Evolutionary conservation across 768 basidiomycete species (phyloP).

Genomic region (Panellus pusillus): DNA sequence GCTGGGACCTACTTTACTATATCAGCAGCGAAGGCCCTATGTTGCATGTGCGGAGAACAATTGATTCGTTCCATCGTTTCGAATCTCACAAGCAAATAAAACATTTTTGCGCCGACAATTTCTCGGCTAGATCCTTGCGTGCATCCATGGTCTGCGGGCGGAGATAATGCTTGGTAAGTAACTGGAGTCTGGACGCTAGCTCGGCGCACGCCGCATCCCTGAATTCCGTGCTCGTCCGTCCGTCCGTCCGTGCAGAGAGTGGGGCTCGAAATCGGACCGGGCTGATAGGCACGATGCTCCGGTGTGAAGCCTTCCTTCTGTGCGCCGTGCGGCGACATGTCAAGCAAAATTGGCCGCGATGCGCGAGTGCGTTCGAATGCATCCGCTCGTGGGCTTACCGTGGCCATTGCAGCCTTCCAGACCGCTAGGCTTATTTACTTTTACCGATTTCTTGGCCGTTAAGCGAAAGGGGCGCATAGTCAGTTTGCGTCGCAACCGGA

Average conservation of each 20-base stretch:
- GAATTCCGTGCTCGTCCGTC: too few relatives aligned
- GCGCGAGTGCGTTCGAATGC: not conserved
- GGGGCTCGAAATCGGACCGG: not conserved
- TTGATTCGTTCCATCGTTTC: conserved; percentile 11
- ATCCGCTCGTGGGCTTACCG: conserved; percentile 15
- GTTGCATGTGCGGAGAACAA: conserved; percentile 10
- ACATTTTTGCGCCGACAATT: too few relatives aligned
- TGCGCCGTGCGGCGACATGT: conserved; percentile 6
- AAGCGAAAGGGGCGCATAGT: conserved; percentile 9
- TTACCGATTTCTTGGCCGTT: conserved; percentile 4
- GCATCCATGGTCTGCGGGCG: too few relatives aligned
- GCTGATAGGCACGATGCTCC: conserved; percentile 10
- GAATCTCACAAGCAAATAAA: not conserved
- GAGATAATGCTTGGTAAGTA: too few relatives aligned
- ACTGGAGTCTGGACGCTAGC: too few relatives aligned
- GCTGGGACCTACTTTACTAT: conserved; percentile 5
- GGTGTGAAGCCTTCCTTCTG: conserved; percentile 7
- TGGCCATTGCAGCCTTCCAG: conserved; percentile 1
- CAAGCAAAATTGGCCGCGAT: conserved; percentile 19
- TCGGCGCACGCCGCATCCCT: too few relatives aligned
- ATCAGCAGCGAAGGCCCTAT: conserved; percentile 6
- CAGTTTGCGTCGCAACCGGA: conserved; percentile 11
- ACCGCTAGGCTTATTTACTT: not conserved
- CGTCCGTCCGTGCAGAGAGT: too few relatives aligned
- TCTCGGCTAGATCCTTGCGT: too few relatives aligned